Conservation (phyloP, 441 rosid genomes). For the Syzygium syzygioides region DNA sequence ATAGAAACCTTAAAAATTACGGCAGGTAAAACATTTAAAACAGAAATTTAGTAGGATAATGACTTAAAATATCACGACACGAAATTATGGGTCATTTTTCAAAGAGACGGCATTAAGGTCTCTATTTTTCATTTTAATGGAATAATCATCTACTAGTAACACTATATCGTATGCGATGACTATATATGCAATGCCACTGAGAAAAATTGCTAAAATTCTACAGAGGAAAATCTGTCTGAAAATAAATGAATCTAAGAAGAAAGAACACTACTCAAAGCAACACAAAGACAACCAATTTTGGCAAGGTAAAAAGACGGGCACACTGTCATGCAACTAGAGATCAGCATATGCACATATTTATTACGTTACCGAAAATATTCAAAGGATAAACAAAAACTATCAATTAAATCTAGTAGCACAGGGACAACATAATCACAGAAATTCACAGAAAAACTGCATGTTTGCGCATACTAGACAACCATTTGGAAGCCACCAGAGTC, state of each 20-base stretch:
- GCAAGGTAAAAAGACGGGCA: not conserved
- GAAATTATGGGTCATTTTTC: not conserved
- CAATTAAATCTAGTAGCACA: not conserved
- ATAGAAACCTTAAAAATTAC: not conserved
- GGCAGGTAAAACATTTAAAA: not conserved
- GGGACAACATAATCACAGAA: not conserved
- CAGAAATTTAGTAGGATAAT: not conserved
- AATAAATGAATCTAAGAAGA: not conserved
- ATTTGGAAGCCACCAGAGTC: slow-evolving; percentile 92
- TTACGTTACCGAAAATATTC: not conserved
- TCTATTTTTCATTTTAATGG: not conserved
- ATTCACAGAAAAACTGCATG: not conserved
- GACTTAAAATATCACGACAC: not conserved
- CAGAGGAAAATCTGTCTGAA: not conserved
- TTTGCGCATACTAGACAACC: slow-evolving; percentile 26
- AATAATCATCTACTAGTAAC: not conserved
- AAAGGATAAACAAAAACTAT: not conserved
- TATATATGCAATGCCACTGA: not conserved
- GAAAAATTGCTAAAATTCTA: not conserved
- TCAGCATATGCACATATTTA: not conserved
- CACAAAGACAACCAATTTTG: not conserved
- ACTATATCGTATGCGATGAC: not conserved
- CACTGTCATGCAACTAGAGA: not conserved
- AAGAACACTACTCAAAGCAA: not conserved
- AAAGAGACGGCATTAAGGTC: not conserved